Percentiles rank a stretch among this genome's conserved stretches.
These are phyloP conservation scores for Globisporangium megalacanthum DNA, from an alignment of 352 stramenopile species.

Conservation along the genomic window DNA sequence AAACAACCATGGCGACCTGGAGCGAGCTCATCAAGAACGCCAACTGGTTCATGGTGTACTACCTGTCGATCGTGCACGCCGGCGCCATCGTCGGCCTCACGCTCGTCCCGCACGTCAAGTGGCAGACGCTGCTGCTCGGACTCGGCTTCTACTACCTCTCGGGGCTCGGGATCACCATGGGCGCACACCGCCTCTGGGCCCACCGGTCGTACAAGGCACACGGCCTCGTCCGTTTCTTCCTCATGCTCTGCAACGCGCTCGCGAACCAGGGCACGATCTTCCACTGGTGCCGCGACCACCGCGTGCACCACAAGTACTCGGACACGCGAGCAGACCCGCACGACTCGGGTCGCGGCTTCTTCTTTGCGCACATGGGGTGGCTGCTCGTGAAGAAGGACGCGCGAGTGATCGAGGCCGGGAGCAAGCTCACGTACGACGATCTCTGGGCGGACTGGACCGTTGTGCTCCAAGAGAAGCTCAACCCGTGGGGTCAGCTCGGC, in stretches of 20 bases:
- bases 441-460: conserved; percentile 93
- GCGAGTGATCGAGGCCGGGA: conserved; percentile 78
- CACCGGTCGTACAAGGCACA: conserved; percentile 95
- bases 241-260: conserved; percentile 98
- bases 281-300: conserved; percentile 98
- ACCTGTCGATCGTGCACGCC: conserved; percentile 93
- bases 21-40: conserved; percentile 62
- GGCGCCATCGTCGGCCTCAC: conserved; percentile 80
- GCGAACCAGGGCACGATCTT: conserved; percentile 96
- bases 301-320: conserved; percentile 98
- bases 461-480: conserved; percentile 95
- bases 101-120: conserved; percentile 40
- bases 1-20: conserved; percentile 10
- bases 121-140: conserved; percentile 61
- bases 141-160: conserved; percentile 54
- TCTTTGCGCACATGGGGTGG: conserved; percentile 99
- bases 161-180: conserved; percentile 96
- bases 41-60: conserved; percentile 99
- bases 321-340: conserved; percentile 94
- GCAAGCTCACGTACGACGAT: conserved; percentile 95
- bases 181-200: conserved; percentile 96
- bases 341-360: conserved; percentile 97
- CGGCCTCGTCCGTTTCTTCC: conserved; percentile 86
- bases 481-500: conserved; percentile 85
- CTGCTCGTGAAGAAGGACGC: conserved; percentile 98